Percentiles rank a stretch among this genome's conserved stretches.
Evolutionary conservation across 805 yeast species (phyloP).

Genomic region (Candida bentonensis): DNA sequence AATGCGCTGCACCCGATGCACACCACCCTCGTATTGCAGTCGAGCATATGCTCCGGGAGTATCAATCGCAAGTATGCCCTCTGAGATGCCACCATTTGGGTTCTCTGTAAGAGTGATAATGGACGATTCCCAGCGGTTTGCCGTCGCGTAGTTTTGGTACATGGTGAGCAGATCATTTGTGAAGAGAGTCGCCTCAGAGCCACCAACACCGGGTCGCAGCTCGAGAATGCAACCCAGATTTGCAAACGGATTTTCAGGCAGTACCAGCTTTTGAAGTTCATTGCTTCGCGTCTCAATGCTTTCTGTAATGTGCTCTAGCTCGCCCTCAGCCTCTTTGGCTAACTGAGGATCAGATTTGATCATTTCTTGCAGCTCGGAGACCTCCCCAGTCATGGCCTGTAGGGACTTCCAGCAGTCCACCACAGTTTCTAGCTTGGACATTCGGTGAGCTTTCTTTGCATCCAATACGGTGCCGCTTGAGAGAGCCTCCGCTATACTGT

Average conservation of each 20-base stretch:
- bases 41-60: constrained; percentile 63
- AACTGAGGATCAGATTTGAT: neutral
- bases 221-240: constrained; percentile 73
- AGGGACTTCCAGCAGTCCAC: constrained; percentile 30
- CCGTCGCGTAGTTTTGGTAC: constrained; percentile 62
- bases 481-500: constrained; percentile 27
- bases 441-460: constrained; percentile 34
- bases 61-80: constrained; percentile 62
- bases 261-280: constrained; percentile 37
- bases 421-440: constrained; percentile 31
- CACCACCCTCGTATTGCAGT: constrained; percentile 81
- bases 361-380: neutral
- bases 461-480: constrained; percentile 26
- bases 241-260: constrained; percentile 66
- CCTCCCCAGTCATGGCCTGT: neutral
- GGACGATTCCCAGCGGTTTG: constrained; percentile 52
- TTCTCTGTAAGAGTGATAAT: constrained; percentile 43
- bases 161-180: constrained; percentile 65
- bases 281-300: constrained; percentile 28
- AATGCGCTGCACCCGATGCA: constrained; percentile 87
- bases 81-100: constrained; percentile 48
- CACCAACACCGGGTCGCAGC: constrained; percentile 92
- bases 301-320: constrained; percentile 33
- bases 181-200: constrained; percentile 82
- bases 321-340: constrained; percentile 13